phyloP scores from a whole-genome alignment of 148 eudicot species.

The Rhododendron mucronatum region DNA sequence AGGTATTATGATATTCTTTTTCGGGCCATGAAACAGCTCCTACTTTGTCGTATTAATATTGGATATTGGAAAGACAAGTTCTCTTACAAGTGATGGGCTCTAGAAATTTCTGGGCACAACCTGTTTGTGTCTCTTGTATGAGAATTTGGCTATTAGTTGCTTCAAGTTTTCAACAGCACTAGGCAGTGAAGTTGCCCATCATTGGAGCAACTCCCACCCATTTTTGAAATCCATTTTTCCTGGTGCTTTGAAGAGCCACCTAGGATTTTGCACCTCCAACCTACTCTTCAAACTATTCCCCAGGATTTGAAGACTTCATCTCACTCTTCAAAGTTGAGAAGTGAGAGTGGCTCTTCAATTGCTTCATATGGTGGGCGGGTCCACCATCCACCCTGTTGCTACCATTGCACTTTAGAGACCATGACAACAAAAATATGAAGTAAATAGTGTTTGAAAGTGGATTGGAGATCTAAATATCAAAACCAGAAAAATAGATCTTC shows the following conservation, averaged over 20 bases:
- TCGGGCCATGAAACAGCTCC: neutral
- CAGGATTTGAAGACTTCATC: neutral
- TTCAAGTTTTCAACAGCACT: neutral
- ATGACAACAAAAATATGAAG: neutral
- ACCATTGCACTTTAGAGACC: neutral
- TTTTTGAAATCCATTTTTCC: too few relatives aligned
- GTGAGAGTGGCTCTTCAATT: too few relatives aligned
- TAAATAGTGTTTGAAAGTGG: neutral
- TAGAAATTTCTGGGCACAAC: neutral
- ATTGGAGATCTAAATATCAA: neutral
- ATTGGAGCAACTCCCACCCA: neutral
- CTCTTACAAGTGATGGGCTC: neutral
- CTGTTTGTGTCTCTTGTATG: neutral
- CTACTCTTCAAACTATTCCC: too few relatives aligned
- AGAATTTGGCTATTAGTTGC: neutral
- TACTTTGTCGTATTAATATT: neutral
- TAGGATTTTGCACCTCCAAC: too few relatives aligned
- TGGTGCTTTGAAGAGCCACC: too few relatives aligned
- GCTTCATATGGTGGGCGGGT: neutral
- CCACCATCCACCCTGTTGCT: neutral
- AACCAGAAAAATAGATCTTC: neutral
- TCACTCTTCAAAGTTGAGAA: neutral
- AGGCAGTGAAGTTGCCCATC: neutral
- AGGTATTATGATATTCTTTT: slow-evolving; percentile 19
- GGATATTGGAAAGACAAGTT: neutral